Conservation (phyloP, 495 filamentous ascomycete genomes). For the Penicillium macrosclerotiorum region DNA sequence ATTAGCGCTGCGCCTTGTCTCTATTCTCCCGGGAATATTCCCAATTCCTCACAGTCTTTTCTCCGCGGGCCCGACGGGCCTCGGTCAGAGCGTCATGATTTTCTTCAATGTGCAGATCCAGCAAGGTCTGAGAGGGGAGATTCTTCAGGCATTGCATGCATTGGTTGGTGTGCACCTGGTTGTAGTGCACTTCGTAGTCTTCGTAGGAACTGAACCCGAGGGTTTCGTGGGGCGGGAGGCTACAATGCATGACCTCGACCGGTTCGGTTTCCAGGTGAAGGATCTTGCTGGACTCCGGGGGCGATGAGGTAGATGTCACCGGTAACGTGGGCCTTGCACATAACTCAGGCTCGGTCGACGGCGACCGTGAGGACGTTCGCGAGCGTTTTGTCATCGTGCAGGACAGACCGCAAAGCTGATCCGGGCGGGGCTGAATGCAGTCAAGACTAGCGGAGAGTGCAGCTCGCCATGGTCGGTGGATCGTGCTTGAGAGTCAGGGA, state of each 20-base stretch:
- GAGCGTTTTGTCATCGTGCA: constrained; percentile 57
- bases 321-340: constrained; percentile 22
- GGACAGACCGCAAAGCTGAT: constrained; percentile 13
- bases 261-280: constrained; percentile 22
- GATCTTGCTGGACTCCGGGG: constrained; percentile 25
- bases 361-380: constrained; percentile 47
- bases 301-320: constrained; percentile 12
- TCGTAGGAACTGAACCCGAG: constrained; percentile 69
- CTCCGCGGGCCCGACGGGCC: constrained; percentile 70
- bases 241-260: constrained; percentile 65
- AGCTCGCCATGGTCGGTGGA: not conserved
- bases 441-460: not conserved
- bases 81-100: constrained; percentile 80
- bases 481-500: too few species aligned
- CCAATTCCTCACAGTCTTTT: constrained; percentile 70
- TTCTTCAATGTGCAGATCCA: constrained; percentile 86
- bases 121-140: constrained; percentile 67
- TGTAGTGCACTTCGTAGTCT: constrained; percentile 87
- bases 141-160: constrained; percentile 80
- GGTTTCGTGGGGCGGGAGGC: constrained; percentile 73
- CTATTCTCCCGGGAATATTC: not conserved
- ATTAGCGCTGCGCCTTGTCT: not conserved
- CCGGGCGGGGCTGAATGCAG: constrained; percentile 1
- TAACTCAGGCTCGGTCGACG: constrained; percentile 16
- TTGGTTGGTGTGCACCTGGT: constrained; percentile 75